These are phyloP conservation scores for Plasmodiophora brassicae DNA, from an alignment of 208 protist genomes.

Conservation along the genomic window DNA sequence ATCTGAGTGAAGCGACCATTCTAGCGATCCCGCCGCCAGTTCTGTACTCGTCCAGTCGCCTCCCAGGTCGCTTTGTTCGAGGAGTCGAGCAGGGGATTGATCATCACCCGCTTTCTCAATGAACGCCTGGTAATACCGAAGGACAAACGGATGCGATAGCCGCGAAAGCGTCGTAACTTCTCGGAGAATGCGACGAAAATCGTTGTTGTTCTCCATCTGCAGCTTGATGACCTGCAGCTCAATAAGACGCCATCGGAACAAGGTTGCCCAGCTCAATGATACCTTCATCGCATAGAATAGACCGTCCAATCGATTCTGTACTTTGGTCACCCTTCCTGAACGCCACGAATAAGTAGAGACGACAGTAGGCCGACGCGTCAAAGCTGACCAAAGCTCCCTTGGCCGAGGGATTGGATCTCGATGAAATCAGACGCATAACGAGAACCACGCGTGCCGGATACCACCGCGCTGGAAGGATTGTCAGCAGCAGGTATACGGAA, in stretches of 20 bases:
- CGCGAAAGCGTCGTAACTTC: not conserved
- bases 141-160: constrained; percentile 5
- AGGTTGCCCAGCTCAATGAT: not conserved
- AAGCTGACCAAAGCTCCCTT: constrained; percentile 6
- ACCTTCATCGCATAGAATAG: constrained; percentile 28
- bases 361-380: not conserved
- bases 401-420: not conserved
- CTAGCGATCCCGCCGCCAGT: not conserved
- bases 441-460: not conserved
- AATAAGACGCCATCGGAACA: not conserved
- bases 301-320: constrained; percentile 14
- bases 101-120: not conserved
- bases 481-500: not conserved
- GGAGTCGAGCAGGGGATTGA: not conserved
- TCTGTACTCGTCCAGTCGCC: not conserved
- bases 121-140: constrained; percentile 28
- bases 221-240: not conserved
- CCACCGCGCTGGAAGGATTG: not conserved
- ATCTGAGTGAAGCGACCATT: constrained; percentile 18
- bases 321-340: not conserved
- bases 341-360: not conserved
- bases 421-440: constrained; percentile 23
- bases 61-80: not conserved
- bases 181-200: constrained; percentile 6
- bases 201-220: not conserved